A percentile compares a stretch with the other conserved stretches of the same genome.
Conservation (phyloP, 2,329 filamentous ascomycete genomes). For the Nothophoma quercina region DNA sequence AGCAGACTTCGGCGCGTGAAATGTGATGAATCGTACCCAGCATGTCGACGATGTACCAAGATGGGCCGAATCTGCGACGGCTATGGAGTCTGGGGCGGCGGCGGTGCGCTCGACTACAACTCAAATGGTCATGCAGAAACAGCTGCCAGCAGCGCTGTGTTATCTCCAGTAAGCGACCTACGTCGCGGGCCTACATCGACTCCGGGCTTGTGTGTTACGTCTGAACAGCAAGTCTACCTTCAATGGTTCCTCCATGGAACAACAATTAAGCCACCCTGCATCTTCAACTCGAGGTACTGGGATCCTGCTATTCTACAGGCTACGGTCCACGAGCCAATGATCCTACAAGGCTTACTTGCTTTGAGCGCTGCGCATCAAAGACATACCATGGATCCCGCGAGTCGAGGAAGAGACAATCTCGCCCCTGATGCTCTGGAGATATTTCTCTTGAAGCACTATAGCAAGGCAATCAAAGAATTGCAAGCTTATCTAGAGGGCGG, state of each 20-base stretch:
- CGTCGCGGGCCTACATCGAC: neutral
- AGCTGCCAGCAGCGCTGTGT: neutral
- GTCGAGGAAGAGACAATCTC: conserved; percentile 1
- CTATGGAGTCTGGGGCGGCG: conserved; percentile 55
- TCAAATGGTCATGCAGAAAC: neutral
- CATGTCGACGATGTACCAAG: conserved; percentile 46
- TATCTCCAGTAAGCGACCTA: neutral
- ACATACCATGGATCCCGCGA: conserved; percentile 7
- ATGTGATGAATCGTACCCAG: conserved; percentile 50
- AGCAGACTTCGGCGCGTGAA: conserved; percentile 39
- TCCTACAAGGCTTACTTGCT: conserved; percentile 11
- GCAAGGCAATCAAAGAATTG: conserved; percentile 6
- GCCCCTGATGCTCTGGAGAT: conserved; percentile 5
- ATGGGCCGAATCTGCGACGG: conserved; percentile 53
- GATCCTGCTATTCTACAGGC: conserved; percentile 15
- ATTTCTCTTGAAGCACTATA: conserved; percentile 13
- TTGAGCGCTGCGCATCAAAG: conserved; percentile 14
- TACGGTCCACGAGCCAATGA: conserved; percentile 10
- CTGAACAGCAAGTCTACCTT: conserved; percentile 16
- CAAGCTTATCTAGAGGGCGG: neutral
- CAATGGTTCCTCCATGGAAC: conserved; percentile 22
- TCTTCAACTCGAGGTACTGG: conserved; percentile 17
- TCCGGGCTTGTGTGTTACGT: conserved; percentile 1
- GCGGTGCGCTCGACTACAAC: conserved; percentile 29
- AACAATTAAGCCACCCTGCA: conserved; percentile 4